A percentile compares a stretch with the other conserved stretches of the same genome.
These are phyloP conservation scores for Colletotrichum sp. DNA, from an alignment of 2,329 filamentous ascomycete species.

Conservation along the genomic window DNA sequence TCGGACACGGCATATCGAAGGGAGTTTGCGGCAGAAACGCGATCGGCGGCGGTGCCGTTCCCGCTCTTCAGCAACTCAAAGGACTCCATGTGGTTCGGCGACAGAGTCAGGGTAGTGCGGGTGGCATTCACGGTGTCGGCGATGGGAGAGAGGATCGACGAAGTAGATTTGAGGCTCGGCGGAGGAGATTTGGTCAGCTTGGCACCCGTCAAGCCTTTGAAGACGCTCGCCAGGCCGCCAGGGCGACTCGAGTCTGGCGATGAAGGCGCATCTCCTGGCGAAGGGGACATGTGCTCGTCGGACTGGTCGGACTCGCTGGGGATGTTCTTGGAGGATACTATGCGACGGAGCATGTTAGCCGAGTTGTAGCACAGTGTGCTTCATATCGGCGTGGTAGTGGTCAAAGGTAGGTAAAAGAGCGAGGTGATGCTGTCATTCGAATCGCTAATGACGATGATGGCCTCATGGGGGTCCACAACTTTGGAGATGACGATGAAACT, in stretches of 20 bases:
- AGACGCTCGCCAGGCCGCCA: conserved; percentile 66
- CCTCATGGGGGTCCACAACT: neutral
- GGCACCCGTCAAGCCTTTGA: conserved; percentile 64
- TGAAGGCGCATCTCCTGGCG: conserved; percentile 60
- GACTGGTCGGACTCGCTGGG: conserved; percentile 6
- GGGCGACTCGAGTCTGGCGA: conserved; percentile 60
- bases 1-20: conserved; percentile 62
- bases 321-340: conserved; percentile 2
- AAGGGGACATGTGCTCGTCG: conserved; percentile 64
- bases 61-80: conserved; percentile 55
- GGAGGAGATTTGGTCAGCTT: conserved; percentile 58
- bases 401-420: neutral
- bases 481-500: neutral
- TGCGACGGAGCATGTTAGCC: conserved; percentile 22
- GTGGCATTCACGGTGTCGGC: conserved; percentile 51
- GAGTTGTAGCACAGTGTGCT: neutral
- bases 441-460: neutral
- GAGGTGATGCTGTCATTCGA: conserved; percentile 2
- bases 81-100: conserved; percentile 57
- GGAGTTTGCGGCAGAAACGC: conserved; percentile 62
- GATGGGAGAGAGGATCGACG: conserved; percentile 39
- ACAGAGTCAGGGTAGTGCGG: conserved; percentile 46
- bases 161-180: conserved; percentile 43
- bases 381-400: conserved; percentile 2
- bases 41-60: conserved; percentile 55